phyloP scores from a whole-genome alignment of 2,329 filamentous ascomycete species.

The Trichoderma cornu-damae region DNA sequence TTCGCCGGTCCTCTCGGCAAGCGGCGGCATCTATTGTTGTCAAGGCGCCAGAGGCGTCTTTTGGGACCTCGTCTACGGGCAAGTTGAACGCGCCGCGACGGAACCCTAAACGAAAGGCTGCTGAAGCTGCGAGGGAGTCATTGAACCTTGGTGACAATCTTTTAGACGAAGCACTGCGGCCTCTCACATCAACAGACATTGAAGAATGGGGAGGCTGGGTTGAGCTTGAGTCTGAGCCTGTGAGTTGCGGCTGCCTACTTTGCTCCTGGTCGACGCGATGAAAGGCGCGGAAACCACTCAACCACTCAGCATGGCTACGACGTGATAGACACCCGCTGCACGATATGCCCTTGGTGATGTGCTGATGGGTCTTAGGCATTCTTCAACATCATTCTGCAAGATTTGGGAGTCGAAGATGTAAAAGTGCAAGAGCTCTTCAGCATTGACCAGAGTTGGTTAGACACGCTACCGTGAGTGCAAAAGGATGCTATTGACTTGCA shows the following conservation, averaged over 20 bases:
- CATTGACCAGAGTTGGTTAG: slow-evolving; percentile 61
- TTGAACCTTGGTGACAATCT: slow-evolving; percentile 37
- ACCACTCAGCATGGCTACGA: background rate
- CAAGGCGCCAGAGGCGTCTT: background rate
- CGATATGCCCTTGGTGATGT: background rate
- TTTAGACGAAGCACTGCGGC: slow-evolving; percentile 43
- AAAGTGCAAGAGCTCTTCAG: slow-evolving; percentile 72
- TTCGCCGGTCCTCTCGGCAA: slow-evolving; percentile 17
- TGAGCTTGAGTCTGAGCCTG: slow-evolving; percentile 87
- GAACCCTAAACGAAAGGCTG: slow-evolving; percentile 44
- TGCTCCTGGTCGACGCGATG: background rate
- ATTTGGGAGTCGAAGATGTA: slow-evolving; percentile 69
- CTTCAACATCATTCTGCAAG: slow-evolving; percentile 78
- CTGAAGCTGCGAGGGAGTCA: slow-evolving; percentile 29
- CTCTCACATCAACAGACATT: slow-evolving; percentile 48
- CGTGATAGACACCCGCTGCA: background rate
- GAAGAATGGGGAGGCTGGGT: slow-evolving; percentile 66
- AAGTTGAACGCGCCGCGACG: slow-evolving; percentile 28
- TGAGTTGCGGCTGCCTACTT: slow-evolving; percentile 37
- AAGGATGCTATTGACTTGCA: background rate
- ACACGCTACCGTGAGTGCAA: slow-evolving; percentile 53
- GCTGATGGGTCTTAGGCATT: slow-evolving; percentile 53
- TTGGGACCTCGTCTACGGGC: slow-evolving; percentile 8
- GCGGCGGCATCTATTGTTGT: background rate
- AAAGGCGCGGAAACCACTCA: too few relatives aligned